Evolutionary conservation across 2,329 filamentous ascomycete species (phyloP), one percentile per base, ranked within the genome.

Genomic region (Pseudophaeomoniella oleicola): DNA sequence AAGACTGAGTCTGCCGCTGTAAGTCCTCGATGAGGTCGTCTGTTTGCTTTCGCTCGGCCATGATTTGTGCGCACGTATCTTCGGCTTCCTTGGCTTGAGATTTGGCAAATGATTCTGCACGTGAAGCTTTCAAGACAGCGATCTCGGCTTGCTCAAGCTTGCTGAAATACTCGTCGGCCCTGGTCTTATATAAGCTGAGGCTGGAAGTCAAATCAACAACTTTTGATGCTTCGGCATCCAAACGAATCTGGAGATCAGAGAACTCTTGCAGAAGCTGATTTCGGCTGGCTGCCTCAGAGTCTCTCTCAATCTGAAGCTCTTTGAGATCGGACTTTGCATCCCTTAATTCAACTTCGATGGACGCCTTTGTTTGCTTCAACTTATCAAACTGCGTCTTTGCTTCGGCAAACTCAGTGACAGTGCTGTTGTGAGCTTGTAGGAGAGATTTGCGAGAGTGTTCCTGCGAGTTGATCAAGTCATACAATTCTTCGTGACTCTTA

Each of bases 121-220:
- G 75, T 41, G 73, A 80, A 12, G 88, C 88, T 57, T 94, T 94
- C 44, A 98, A 72, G 13, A 96, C 87, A 1, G 87, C 78, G 46
- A 96, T 92, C 57, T 98, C 88, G 12, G 90, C 90, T 54, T 96
- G 88, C 57, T 98, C 88, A 14, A 98, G 74, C 60, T 94, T 94
- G 64, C 77, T 82, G 60, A 94, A 98, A 59, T 98, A 96, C 54
- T 96, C 88, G 52, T 96, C 86, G 3, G 88, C 82, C 31, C 88
- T 78, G 44, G 75, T 77, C 69, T 93, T 94, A 68, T 96, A 98
- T 42, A 94, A 63, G 42, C 76, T 78, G 30, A 96, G 70, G 55
- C 81, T 93, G 3, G 85, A 81, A 5, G 75, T 77, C 32, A 94
- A 77, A 55, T 98, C 88, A 17, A 78, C 73, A 17, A 88, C 69